These are phyloP conservation scores for Osmanthus fragrans DNA, from an alignment of 257 asterid species.

Conservation along the genomic window DNA sequence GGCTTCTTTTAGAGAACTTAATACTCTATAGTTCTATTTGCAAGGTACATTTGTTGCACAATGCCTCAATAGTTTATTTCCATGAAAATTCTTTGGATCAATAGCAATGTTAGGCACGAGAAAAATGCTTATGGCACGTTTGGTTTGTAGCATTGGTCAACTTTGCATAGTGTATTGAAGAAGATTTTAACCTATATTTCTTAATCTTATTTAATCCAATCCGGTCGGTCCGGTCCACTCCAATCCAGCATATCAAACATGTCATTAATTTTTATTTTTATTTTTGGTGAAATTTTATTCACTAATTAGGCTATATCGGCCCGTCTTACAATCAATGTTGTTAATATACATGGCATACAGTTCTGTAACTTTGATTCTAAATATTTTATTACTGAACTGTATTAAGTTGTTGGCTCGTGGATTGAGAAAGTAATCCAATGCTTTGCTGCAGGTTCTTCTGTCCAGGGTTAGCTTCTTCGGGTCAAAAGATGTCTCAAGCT, in stretches of 20 bases:
- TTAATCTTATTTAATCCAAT: neutral
- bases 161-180: neutral
- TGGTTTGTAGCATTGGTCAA: neutral
- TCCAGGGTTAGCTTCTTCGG: slow-evolving; percentile 52
- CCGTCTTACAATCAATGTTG: neutral
- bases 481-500: slow-evolving; percentile 35
- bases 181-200: neutral
- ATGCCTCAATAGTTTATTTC: neutral
- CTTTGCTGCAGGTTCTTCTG: slow-evolving; percentile 40
- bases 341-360: neutral
- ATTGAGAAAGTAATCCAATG: neutral
- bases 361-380: neutral
- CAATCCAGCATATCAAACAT: too few species aligned
- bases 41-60: neutral
- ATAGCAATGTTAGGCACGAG: neutral
- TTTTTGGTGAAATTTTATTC: neutral
- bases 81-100: neutral
- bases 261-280: neutral
- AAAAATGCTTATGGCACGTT: neutral
- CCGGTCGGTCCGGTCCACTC: neutral
- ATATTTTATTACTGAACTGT: too few species aligned
- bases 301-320: neutral
- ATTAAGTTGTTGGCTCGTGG: neutral
- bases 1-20: neutral
- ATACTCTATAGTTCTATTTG: neutral